Conservation (phyloP, 176 grass and related monocot species). For the Rhynchospora breviuscula region DNA sequence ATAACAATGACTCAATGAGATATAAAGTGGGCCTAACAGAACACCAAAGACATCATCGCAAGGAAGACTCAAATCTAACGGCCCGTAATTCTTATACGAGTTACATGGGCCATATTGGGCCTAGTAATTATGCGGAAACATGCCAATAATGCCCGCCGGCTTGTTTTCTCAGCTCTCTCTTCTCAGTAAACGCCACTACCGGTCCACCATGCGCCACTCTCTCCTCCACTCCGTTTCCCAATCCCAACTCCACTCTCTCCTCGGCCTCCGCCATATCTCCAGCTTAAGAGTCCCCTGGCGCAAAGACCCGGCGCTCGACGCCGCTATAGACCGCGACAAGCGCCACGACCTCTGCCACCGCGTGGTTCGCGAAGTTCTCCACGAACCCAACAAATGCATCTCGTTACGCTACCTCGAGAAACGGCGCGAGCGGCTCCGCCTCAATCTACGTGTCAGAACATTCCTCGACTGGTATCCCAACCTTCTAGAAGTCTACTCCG, state of each 20-base stretch:
- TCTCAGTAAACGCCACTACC: background rate
- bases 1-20: too few species aligned
- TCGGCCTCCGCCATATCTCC: constrained; percentile 14
- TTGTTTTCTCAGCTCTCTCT: background rate
- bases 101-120: background rate
- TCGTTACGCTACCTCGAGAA: constrained; percentile 65
- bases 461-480: constrained; percentile 74
- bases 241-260: background rate
- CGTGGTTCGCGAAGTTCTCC: constrained; percentile 77
- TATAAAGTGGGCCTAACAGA: too few species aligned
- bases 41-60: too few species aligned
- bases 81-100: background rate
- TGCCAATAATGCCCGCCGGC: background rate
- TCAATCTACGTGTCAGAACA: constrained; percentile 42
- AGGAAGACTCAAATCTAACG: too few species aligned
- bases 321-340: constrained; percentile 42
- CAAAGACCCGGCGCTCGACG: constrained; percentile 50
- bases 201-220: background rate
- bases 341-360: constrained; percentile 31
- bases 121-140: background rate
- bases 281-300: constrained; percentile 69
- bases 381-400: constrained; percentile 47
- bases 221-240: background rate
- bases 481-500: constrained; percentile 55
- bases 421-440: constrained; percentile 54